Conservation (phyloP, 2,329 filamentous ascomycete genomes). For the Beauveria sp. region DNA sequence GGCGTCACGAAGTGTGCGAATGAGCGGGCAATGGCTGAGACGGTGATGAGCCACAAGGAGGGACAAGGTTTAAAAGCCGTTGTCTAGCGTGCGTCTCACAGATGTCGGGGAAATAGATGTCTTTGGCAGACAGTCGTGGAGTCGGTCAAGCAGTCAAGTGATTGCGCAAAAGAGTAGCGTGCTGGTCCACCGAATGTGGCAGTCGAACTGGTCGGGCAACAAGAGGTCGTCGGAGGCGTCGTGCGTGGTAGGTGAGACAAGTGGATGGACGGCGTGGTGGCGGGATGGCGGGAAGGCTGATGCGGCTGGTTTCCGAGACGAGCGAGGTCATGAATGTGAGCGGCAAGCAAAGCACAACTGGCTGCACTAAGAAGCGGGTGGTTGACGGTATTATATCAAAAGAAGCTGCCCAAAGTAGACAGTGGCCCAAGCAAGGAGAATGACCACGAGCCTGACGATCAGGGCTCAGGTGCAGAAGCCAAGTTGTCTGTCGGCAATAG, state of each 20-base stretch:
- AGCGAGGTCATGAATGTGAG: not conserved
- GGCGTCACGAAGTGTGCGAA: not conserved
- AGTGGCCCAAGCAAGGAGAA: not conserved
- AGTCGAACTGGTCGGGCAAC: not conserved
- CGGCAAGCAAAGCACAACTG: not conserved
- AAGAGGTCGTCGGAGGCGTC: slow-evolving; percentile 1
- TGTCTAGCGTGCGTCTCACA: slow-evolving; percentile 10
- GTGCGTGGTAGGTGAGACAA: slow-evolving; percentile 4
- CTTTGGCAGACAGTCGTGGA: not conserved
- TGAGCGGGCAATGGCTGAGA: slow-evolving; percentile 9
- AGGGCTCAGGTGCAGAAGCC: not conserved
- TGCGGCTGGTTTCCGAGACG: not conserved
- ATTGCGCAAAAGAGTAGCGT: not conserved
- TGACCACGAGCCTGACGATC: not conserved
- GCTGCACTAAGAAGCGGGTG: not conserved
- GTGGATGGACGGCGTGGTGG: not conserved
- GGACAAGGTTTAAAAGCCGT: slow-evolving; percentile 6
- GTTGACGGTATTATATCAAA: not conserved
- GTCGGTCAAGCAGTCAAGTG: slow-evolving; percentile 3
- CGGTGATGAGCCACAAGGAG: slow-evolving; percentile 4
- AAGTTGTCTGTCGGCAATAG: not conserved
- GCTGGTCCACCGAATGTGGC: slow-evolving; percentile 2
- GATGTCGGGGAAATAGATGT: slow-evolving; percentile 9
- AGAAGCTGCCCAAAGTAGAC: not conserved
- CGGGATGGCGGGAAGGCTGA: not conserved